Evolutionary conservation across 495 filamentous ascomycete species (phyloP).

Genomic region (Aspergillus olivimuriae): DNA sequence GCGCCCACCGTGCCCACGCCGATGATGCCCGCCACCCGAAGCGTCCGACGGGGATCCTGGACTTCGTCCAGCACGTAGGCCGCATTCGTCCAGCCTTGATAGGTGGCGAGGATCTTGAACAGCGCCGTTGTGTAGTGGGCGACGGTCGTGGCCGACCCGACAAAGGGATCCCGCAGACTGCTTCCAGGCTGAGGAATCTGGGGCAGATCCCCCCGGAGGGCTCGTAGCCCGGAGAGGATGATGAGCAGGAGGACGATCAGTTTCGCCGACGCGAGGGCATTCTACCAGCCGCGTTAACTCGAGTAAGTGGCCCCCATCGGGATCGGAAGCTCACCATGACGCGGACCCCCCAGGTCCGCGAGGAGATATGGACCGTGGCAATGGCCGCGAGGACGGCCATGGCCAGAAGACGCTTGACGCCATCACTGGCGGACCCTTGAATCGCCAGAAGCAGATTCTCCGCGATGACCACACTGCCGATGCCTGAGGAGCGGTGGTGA

Average conservation of each 20-base stretch:
- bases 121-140: constrained; percentile 45
- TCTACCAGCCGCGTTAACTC: constrained; percentile 5
- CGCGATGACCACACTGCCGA: constrained; percentile 28
- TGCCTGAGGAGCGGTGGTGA: neutral
- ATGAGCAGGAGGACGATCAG: constrained; percentile 34
- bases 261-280: constrained; percentile 31
- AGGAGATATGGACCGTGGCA: constrained; percentile 20
- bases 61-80: constrained; percentile 71
- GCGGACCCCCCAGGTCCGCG: constrained; percentile 15
- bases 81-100: constrained; percentile 57
- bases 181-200: constrained; percentile 26
- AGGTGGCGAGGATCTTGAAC: constrained; percentile 66
- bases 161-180: constrained; percentile 26
- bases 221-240: constrained; percentile 31
- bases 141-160: constrained; percentile 27
- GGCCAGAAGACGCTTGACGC: constrained; percentile 26
- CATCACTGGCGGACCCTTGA: constrained; percentile 19
- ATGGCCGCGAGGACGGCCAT: constrained; percentile 24
- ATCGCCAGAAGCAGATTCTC: constrained; percentile 35
- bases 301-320: neutral
- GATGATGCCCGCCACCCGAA: constrained; percentile 53
- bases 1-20: constrained; percentile 52
- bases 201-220: constrained; percentile 22
- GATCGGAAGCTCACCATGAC: constrained; percentile 15
- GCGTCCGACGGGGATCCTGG: constrained; percentile 56